A percentile compares a stretch with the other conserved stretches of the same genome.
phyloP scores from a whole-genome alignment of 2,329 filamentous ascomycete genomes.

The Calonectria multiphialidica region DNA sequence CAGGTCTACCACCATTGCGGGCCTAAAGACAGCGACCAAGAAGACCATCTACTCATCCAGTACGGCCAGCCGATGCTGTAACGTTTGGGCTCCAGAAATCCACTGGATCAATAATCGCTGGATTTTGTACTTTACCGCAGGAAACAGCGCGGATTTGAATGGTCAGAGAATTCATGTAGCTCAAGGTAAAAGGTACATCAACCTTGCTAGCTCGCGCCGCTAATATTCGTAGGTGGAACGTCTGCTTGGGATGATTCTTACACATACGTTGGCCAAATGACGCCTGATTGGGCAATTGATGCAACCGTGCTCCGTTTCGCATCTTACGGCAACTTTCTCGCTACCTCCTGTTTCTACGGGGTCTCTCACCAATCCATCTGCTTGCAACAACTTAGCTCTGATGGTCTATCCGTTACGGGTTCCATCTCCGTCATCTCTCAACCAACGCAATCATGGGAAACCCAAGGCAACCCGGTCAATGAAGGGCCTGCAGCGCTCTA shows the following conservation, averaged over 20 bases:
- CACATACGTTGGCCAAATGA: neutral
- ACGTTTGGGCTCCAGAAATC: slow-evolving; percentile 4
- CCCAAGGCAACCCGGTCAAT: neutral
- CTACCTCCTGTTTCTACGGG: neutral
- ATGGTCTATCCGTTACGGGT: neutral
- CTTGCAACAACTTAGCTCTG: neutral
- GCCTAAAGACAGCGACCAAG: neutral
- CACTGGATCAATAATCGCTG: neutral
- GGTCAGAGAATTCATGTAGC: neutral
- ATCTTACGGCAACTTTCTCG: neutral
- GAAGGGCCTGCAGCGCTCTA: slow-evolving; percentile 9
- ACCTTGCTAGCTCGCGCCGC: no score
- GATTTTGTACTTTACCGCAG: neutral
- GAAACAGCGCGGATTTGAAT: neutral
- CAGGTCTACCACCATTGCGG: neutral
- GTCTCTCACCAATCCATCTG: slow-evolving; percentile 1
- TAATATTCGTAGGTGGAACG: neutral
- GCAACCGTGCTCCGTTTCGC: neutral
- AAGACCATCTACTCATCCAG: slow-evolving; percentile 7
- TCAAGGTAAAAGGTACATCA: neutral
- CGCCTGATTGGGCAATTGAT: neutral
- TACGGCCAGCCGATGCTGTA: slow-evolving; percentile 3
- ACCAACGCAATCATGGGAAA: slow-evolving; percentile 2
- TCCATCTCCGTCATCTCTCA: neutral
- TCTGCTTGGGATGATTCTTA: slow-evolving; percentile 8